Evolutionary conservation across 352 stramenopile species (phyloP), one percentile per base, ranked within the genome.

Genomic region (Phytophthora pisi): DNA sequence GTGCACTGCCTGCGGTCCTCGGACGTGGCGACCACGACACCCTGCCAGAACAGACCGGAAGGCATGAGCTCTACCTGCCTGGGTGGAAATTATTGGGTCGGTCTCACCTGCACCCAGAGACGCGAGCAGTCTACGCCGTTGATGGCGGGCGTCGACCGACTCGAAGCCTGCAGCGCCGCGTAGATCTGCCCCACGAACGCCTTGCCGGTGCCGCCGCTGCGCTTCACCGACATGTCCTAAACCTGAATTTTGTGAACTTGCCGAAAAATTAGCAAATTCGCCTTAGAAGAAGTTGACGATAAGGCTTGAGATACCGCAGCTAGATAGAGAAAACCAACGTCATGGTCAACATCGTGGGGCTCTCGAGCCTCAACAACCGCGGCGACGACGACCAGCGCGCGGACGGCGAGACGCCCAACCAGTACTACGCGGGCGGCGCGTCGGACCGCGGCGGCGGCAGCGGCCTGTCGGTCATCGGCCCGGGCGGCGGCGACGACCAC

Each of bases 311-410:
- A 36, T 36, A 36, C 30, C 30, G 30, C 30, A 7, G 30, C 34
- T 15, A 40, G 34, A 42, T 42, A 42, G 11, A 13, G 34, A 16
- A 16, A 40, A 11, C 16, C 4, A 49, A 59, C 7, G 57, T 34
- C 28, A 95, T 95, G 88, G 72, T 75, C 24, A 95, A 95, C 75
- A 90, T 95, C 70, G 84, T 95, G 46, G 75, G 85, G 34, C 78
- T 95, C 70, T 91, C 85, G 67, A 92, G 76, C 64, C 72, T 95
- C 28, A 82, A 77, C 66, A 68, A 81, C 64, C 57, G 58, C 65
- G 57, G 64, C 70, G 73, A 77, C 72, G 74, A 73, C 62, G 65
- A 40, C 9, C 34, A 64, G 51, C 68, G 76, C 54, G 65, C 68
- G 61, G 52, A 72, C 31, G 75, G 65, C 28, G 60, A 70, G 16